These are phyloP conservation scores for Candida cerambycidarum DNA, from an alignment of 805 yeast species.

Conservation along the genomic window DNA sequence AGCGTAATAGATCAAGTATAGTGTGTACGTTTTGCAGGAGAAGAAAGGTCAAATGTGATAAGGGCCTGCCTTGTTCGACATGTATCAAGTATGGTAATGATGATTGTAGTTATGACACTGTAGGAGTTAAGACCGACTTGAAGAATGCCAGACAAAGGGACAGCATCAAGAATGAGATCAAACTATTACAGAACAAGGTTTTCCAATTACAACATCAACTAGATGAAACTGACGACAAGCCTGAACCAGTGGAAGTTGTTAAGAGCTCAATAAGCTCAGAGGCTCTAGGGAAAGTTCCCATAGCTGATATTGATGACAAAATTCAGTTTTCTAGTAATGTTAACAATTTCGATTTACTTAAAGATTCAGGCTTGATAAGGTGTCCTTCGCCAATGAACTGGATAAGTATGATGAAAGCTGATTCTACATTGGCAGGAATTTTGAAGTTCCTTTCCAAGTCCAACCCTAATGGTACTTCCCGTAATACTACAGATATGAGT, in stretches of 20 bases:
- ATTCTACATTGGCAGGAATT: neutral
- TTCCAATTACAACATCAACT: slow-evolving; percentile 1
- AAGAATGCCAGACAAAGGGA: slow-evolving; percentile 2
- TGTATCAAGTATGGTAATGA: slow-evolving; percentile 30
- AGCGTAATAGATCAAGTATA: slow-evolving; percentile 29
- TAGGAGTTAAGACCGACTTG: slow-evolving; percentile 2
- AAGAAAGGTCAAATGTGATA: slow-evolving; percentile 40
- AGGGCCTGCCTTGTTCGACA: slow-evolving; percentile 35
- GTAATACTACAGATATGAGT: too few relatives aligned
- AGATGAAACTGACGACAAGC: neutral
- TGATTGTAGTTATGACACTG: slow-evolving; percentile 11
- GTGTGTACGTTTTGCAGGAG: slow-evolving; percentile 37
- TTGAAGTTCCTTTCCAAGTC: neutral
- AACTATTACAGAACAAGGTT: slow-evolving; percentile 6
- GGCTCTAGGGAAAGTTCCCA: slow-evolving; percentile 11
- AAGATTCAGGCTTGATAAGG: slow-evolving; percentile 4
- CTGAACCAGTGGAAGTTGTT: neutral
- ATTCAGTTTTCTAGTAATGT: neutral
- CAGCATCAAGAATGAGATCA: slow-evolving; percentile 8
- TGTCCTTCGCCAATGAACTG: slow-evolving; percentile 8
- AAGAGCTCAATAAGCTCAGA: neutral
- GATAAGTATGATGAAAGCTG: slow-evolving; percentile 8
- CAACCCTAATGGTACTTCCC: too few relatives aligned
- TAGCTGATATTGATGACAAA: slow-evolving; percentile 5
- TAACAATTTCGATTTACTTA: neutral